Evolutionary conservation across 371 early-diverging fungal species (phyloP).

Genomic region (Mortierella sp.): DNA sequence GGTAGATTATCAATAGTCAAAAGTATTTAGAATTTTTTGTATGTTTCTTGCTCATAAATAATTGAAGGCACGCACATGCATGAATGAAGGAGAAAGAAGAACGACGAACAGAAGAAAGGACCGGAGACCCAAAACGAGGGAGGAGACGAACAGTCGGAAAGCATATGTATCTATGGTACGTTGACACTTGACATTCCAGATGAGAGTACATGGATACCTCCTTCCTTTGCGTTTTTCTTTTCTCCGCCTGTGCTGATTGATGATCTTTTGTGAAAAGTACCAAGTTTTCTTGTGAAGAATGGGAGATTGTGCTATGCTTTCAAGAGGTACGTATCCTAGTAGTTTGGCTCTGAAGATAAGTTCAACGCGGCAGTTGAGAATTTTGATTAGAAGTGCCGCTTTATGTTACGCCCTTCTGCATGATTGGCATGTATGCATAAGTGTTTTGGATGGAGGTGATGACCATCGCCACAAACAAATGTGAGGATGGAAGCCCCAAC

Average conservation of each 20-base stretch:
- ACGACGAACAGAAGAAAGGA: neutral
- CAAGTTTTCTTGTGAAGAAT: neutral
- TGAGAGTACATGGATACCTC: neutral
- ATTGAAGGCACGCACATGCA: neutral
- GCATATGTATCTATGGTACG: neutral
- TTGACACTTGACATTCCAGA: neutral
- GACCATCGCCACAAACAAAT: neutral
- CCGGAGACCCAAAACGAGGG: constrained; percentile 2
- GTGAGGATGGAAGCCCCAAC: neutral
- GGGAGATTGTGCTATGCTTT: neutral
- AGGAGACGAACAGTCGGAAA: neutral
- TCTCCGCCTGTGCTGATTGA: no score
- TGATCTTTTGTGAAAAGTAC: neutral
- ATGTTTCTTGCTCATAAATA: neutral
- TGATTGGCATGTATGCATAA: neutral
- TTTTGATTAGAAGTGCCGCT: neutral
- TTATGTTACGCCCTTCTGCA: neutral
- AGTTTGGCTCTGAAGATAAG: no score
- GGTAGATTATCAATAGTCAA: no score
- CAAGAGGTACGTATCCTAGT: neutral
- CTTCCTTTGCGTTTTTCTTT: no score
- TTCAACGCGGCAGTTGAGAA: no score
- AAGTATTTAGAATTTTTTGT: no score
- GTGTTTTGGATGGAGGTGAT: no score
- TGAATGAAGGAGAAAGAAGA: neutral